Conservation (phyloP, 768 basidiomycete genomes). For the Agaricus subrufescens region DNA sequence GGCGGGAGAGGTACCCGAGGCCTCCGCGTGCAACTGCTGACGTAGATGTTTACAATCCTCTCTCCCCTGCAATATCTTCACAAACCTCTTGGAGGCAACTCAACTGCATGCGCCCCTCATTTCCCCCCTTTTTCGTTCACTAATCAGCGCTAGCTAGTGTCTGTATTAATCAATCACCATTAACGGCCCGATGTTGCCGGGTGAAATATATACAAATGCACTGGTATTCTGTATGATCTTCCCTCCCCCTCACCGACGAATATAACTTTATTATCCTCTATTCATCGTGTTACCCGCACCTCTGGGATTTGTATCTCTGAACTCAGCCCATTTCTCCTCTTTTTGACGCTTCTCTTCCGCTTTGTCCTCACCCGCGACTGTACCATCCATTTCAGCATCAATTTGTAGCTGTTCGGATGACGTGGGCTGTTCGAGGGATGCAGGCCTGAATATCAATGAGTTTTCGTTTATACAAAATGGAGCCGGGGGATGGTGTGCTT, state of each 20-base stretch:
- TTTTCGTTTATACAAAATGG: background rate
- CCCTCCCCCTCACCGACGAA: background rate
- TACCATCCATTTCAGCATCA: slow-evolving; percentile 85
- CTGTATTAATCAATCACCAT: background rate
- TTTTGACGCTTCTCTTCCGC: slow-evolving; percentile 74
- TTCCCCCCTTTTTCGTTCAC: slow-evolving; percentile 10
- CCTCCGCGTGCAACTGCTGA: slow-evolving; percentile 83
- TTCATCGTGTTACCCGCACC: slow-evolving; percentile 99
- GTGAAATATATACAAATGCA: background rate
- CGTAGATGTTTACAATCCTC: slow-evolving; percentile 9
- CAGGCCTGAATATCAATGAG: slow-evolving; percentile 40
- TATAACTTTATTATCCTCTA: slow-evolving; percentile 51
- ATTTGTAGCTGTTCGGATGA: slow-evolving; percentile 73
- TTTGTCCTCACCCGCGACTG: slow-evolving; percentile 58
- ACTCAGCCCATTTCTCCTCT: slow-evolving; percentile 90
- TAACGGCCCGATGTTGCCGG: background rate
- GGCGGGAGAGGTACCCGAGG: slow-evolving; percentile 72
- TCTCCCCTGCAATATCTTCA: slow-evolving; percentile 10
- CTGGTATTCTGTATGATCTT: slow-evolving; percentile 16
- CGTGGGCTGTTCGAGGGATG: slow-evolving; percentile 62
- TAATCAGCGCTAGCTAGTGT: slow-evolving; percentile 8
- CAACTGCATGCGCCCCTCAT: background rate
- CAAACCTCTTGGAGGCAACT: slow-evolving; percentile 11
- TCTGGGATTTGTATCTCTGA: slow-evolving; percentile 77
- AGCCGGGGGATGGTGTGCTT: slow-evolving; percentile 21